Percentiles rank a stretch among this genome's conserved stretches.
Evolutionary conservation across 495 filamentous ascomycete genomes (phyloP).

Genomic region (Penicillium coffeae): DNA sequence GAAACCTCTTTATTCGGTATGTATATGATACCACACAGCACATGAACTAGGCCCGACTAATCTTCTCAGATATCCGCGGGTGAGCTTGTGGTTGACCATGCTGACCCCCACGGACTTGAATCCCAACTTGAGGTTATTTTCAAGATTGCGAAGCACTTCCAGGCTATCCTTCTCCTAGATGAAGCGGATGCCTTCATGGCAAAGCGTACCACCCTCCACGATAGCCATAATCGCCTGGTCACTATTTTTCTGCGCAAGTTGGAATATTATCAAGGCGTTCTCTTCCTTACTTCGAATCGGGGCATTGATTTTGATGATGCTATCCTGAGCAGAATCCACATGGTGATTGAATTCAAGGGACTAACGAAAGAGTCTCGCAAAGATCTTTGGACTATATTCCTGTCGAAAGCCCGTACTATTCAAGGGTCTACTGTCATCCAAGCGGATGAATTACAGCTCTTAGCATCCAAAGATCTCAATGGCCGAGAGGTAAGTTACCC

Average conservation of each 20-base stretch:
- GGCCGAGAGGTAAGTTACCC: constrained; percentile 21
- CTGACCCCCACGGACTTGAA: constrained; percentile 17
- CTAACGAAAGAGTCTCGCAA: constrained; percentile 22
- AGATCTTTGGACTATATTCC: constrained; percentile 20
- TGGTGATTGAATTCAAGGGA: constrained; percentile 38
- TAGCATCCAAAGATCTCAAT: constrained; percentile 19
- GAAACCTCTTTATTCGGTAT: constrained; percentile 25
- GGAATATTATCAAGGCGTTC: constrained; percentile 49
- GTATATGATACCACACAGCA: background rate
- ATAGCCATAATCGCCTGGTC: constrained; percentile 26
- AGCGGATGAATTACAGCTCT: constrained; percentile 11
- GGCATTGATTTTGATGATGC: constrained; percentile 35
- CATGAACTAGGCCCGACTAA: constrained; percentile 4
- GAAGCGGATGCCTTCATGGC: constrained; percentile 47
- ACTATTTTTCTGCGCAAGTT: constrained; percentile 51
- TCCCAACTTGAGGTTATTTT: constrained; percentile 19
- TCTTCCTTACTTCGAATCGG: constrained; percentile 33
- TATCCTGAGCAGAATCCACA: constrained; percentile 42
- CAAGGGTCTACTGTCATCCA: constrained; percentile 16
- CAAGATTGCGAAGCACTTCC: constrained; percentile 27
- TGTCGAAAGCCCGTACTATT: constrained; percentile 11
- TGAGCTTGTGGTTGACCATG: constrained; percentile 16
- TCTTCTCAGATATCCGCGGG: constrained; percentile 20
- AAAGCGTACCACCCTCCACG: constrained; percentile 12
- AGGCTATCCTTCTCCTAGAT: constrained; percentile 36